Percentiles rank a stretch among this genome's conserved stretches.
Conservation (phyloP, 2,329 filamentous ascomycete species). For the Alternaria sp. region DNA sequence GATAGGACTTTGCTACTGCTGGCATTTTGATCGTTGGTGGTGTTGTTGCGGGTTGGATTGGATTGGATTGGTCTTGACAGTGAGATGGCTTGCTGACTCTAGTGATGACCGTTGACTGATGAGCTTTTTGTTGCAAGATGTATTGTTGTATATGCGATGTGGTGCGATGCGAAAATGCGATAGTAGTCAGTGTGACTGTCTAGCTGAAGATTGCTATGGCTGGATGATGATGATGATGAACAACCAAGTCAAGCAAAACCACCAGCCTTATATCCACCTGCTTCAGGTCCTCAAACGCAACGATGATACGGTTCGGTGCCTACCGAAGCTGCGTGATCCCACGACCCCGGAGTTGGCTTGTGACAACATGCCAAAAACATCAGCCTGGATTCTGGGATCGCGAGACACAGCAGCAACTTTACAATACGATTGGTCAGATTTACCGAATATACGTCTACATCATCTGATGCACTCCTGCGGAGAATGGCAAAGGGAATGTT, state of each 20-base stretch:
- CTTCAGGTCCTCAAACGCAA: not conserved
- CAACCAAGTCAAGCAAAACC: not conserved
- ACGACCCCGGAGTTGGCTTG: not conserved
- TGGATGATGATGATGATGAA: not conserved
- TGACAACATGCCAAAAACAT: not conserved
- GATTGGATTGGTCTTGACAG: not conserved
- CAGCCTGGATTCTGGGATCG: not conserved
- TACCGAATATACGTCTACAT: not conserved
- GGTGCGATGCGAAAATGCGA: not conserved
- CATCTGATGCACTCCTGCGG: not conserved
- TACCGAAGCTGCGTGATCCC: not conserved
- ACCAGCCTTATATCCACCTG: not conserved
- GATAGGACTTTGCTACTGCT: conserved; percentile 40
- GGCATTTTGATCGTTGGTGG: conserved; percentile 38
- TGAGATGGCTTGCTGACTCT: not conserved
- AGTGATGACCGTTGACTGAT: not conserved
- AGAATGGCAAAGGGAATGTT: not conserved
- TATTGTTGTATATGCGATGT: not conserved
- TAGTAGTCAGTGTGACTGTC: not conserved
- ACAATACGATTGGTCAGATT: not conserved
- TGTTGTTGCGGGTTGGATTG: not conserved
- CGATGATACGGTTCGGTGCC: not conserved
- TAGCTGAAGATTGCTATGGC: not conserved
- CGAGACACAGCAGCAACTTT: not conserved
- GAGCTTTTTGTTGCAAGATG: not conserved